A percentile compares a stretch with the other conserved stretches of the same genome.
Evolutionary conservation across 306 rosid species (phyloP).

Genomic region (Dalbergia cultrata): DNA sequence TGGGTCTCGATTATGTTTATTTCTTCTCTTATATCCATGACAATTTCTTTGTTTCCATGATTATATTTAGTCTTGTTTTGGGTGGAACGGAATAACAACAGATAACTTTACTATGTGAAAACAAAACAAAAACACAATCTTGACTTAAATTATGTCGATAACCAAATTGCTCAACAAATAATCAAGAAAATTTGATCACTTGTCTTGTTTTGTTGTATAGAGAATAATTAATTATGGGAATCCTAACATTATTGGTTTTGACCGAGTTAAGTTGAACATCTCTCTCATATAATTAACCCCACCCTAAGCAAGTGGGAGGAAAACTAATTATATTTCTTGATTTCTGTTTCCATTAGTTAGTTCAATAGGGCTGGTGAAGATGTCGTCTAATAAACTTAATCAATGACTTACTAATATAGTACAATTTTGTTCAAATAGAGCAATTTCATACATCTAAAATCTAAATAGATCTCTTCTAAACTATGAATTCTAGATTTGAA

Average conservation of each 20-base stretch:
- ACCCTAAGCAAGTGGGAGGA: constrained; percentile 47
- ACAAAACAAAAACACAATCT: constrained; percentile 30
- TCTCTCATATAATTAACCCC: constrained; percentile 43
- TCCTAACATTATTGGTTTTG: constrained; percentile 54
- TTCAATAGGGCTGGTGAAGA: constrained; percentile 34
- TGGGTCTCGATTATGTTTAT: constrained; percentile 17
- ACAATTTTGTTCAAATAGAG: background rate
- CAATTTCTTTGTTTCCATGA: constrained; percentile 37
- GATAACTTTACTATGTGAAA: constrained; percentile 16
- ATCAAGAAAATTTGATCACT: constrained; percentile 36
- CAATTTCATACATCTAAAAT: constrained; percentile 1
- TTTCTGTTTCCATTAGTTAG: constrained; percentile 32
- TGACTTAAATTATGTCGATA: constrained; percentile 27
- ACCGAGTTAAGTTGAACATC: constrained; percentile 43
- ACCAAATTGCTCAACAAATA: constrained; percentile 36
- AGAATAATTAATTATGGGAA: constrained; percentile 49
- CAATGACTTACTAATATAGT: background rate
- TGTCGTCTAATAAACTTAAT: constrained; percentile 15
- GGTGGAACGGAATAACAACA: constrained; percentile 1
- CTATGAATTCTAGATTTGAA: constrained; percentile 24
- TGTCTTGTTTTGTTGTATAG: constrained; percentile 40
- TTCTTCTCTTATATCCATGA: background rate
- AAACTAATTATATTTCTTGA: constrained; percentile 45
- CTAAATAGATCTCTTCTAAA: constrained; percentile 29
- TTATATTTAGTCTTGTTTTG: background rate